Evolutionary conservation across 1,284 basidiomycete species (phyloP).

Genomic region (Malassezia japonica): DNA sequence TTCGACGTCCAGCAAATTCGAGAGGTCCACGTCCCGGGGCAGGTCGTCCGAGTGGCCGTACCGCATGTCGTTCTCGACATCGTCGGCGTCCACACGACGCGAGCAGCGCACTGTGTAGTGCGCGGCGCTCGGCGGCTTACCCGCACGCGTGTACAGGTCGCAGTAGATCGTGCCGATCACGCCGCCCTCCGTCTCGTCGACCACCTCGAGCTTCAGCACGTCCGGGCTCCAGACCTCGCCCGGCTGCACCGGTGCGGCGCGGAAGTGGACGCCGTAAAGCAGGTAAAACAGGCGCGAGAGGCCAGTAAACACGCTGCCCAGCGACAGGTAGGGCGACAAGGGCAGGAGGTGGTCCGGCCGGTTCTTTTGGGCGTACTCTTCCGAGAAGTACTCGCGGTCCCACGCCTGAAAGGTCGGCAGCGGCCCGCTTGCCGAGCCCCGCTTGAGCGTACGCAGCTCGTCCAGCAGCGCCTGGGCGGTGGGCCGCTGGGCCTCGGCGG

Average conservation of each 20-base stretch:
- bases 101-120: slow-evolving; percentile 97
- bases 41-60: slow-evolving; percentile 8
- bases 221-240: slow-evolving; percentile 83
- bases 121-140: slow-evolving; percentile 82
- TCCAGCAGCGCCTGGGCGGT: slow-evolving; percentile 25
- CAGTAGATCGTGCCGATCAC: slow-evolving; percentile 88
- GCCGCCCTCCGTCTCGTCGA: slow-evolving; percentile 69
- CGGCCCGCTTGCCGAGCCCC: slow-evolving; percentile 6
- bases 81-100: slow-evolving; percentile 79
- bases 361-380: slow-evolving; percentile 25
- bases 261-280: slow-evolving; percentile 41
- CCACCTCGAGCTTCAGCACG: slow-evolving; percentile 82
- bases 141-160: slow-evolving; percentile 73
- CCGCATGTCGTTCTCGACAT: slow-evolving; percentile 58
- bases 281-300: slow-evolving; percentile 37
- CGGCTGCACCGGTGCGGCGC: slow-evolving; percentile 44
- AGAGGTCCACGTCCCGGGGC: slow-evolving; percentile 8
- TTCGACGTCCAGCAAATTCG: slow-evolving; percentile 29
- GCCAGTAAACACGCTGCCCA: slow-evolving; percentile 43
- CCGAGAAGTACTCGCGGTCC: slow-evolving; percentile 44
- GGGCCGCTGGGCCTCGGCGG: slow-evolving; percentile 33
- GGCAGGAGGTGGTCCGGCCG: slow-evolving; percentile 24
- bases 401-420: slow-evolving; percentile 24
- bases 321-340: slow-evolving; percentile 37
- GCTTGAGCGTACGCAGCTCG: slow-evolving; percentile 30